phyloP scores from a whole-genome alignment of 2,329 filamentous ascomycete genomes.

The Emergomyces orientalis region DNA sequence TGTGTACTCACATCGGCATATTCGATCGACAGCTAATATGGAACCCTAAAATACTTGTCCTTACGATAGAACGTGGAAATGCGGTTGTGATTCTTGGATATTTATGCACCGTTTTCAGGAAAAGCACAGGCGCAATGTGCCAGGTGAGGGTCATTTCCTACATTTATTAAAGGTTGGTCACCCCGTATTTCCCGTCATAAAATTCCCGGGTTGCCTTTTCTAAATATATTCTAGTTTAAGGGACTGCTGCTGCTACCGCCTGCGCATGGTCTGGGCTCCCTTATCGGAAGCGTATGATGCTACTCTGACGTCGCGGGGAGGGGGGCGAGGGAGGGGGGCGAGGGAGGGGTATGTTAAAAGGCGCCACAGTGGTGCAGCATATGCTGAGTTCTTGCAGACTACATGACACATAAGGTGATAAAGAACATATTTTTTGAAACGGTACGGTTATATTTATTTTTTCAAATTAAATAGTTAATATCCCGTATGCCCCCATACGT shows the following conservation, averaged over 20 bases:
- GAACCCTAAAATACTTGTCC: background rate
- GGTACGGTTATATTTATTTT: background rate
- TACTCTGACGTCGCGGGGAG: background rate
- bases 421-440: background rate
- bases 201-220: background rate
- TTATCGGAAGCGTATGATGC: background rate
- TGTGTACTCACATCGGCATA: constrained; percentile 24
- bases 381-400: background rate
- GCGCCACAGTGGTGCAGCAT: background rate
- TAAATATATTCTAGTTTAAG: too few species aligned
- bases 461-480: background rate
- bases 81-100: background rate
- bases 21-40: background rate
- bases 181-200: background rate
- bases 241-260: too few species aligned
- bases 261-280: background rate
- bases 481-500: background rate
- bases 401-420: background rate
- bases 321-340: background rate
- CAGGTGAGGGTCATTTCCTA: background rate
- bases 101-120: background rate
- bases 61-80: background rate
- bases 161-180: background rate
- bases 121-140: background rate
- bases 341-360: background rate